Base-by-base conservation (phyloP, 176 grass and related monocot species). In the Alopecurus myosuroides region DNA sequence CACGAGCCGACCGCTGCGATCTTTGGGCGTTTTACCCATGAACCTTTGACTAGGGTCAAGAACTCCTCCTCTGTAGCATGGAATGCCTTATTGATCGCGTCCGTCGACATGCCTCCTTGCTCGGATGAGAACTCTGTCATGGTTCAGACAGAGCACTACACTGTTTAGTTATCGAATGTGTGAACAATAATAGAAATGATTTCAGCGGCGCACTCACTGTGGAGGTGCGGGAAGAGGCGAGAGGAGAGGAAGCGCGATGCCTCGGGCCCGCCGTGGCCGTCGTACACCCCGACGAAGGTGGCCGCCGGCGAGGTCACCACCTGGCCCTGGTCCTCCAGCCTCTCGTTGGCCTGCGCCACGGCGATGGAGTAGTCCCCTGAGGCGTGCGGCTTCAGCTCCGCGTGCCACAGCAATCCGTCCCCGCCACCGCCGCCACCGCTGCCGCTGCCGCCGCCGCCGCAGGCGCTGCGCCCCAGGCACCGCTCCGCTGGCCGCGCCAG, bases 281-380 rank as follows among this genome's bases (percentile, higher is more conserved):
- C 86, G 72, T 88, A 88, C 26, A 88, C 79, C 13, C 86, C 86
- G 14, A 88, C 80, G 19, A 82, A 83, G 29, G 80, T 88, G 48
- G 48, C 49, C 26, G 44, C 34, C 29, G 58, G 50, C 57, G 79
- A 76, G 28, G 79, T 88, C 49, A 58, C 61, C 70, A 88, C 61
- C 72, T 83, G 86, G 34, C 80, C 60, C 57, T 83, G 79, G 50
- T 88, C 86, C 48, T 88, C 70, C 36, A 88, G 86, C 39, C 3
- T 70, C 46, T 28, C 62, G 71, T 88, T 88, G 19, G 80, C 86
- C 80, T 88, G 80, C 71, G 62, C 57, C 46, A 88, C 80, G 34
- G 86, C 79, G 70, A 88, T 69, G 26, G 86, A 83, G 72, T 69
- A 88, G 48, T 88, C 86, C 60, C 86, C 79, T 28, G 61, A 77